phyloP scores from a whole-genome alignment of 2,329 filamentous ascomycete species.

The Chaetomiaceae sp. region DNA sequence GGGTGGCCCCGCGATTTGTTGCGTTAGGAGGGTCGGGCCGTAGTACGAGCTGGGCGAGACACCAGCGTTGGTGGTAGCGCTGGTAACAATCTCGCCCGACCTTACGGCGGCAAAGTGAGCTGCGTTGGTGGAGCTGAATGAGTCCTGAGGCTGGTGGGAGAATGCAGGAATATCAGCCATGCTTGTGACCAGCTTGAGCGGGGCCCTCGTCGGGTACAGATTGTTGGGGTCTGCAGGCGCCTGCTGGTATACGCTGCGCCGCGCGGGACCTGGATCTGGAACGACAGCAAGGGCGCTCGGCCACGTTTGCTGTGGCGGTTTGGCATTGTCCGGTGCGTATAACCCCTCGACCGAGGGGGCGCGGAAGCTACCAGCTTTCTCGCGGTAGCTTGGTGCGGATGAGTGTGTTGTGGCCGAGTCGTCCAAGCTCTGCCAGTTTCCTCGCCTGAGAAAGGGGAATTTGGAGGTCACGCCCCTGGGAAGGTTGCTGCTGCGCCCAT shows the following conservation, averaged over 20 bases:
- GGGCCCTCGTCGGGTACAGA: constrained; percentile 13
- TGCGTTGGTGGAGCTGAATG: constrained; percentile 25
- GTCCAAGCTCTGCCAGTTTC: constrained; percentile 29
- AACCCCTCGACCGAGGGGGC: constrained; percentile 13
- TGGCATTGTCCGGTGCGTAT: constrained; percentile 20
- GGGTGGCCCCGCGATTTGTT: constrained; percentile 32
- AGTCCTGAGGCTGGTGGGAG: constrained; percentile 24
- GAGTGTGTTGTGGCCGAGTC: constrained; percentile 16
- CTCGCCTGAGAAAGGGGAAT: constrained; percentile 31
- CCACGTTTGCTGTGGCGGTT: neutral
- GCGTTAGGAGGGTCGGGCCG: constrained; percentile 35
- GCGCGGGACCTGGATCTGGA: neutral
- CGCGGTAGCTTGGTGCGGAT: constrained; percentile 20
- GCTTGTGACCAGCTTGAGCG: neutral
- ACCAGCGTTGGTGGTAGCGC: constrained; percentile 26
- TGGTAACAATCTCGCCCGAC: no score
- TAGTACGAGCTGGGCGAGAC: constrained; percentile 33
- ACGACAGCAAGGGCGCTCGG: neutral
- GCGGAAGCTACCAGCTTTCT: constrained; percentile 13
- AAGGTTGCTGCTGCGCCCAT: constrained; percentile 14
- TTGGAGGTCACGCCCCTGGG: constrained; percentile 25
- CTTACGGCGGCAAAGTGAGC: constrained; percentile 23
- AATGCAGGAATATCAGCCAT: constrained; percentile 6
- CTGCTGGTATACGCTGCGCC: constrained; percentile 1
- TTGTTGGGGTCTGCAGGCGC: neutral